Conservation (phyloP, 768 basidiomycete species). For the Exsudoporus frostii region DNA sequence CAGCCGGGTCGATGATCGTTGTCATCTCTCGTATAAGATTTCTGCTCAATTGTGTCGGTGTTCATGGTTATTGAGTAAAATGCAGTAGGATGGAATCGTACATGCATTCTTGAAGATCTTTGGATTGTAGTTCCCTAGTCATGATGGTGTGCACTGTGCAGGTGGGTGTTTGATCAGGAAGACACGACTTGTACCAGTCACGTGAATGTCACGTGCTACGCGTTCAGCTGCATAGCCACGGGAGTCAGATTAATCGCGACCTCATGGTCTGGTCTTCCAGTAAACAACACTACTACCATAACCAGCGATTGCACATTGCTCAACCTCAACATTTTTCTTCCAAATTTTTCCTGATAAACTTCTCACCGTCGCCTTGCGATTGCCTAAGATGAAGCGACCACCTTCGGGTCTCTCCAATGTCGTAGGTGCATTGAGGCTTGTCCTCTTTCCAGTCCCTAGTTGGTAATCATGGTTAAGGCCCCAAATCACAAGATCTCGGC, state of each 20-base stretch:
- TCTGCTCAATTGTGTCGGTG: slow-evolving; percentile 35
- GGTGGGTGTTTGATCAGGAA: not conserved
- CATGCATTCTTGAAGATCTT: slow-evolving; percentile 36
- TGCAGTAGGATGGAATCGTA: slow-evolving; percentile 5
- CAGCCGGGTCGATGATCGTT: slow-evolving; percentile 72
- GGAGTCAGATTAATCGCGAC: not conserved
- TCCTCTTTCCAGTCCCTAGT: slow-evolving; percentile 70
- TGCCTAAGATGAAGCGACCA: slow-evolving; percentile 57
- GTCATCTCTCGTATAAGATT: slow-evolving; percentile 69
- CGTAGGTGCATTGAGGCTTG: slow-evolving; percentile 53
- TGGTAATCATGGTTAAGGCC: slow-evolving; percentile 73
- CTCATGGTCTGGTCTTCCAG: slow-evolving; percentile 51
- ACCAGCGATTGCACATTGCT: slow-evolving; percentile 64
- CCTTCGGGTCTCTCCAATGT: slow-evolving; percentile 50
- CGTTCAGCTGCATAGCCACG: not conserved
- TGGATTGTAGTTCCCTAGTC: slow-evolving; percentile 31
- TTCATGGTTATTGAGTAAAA: not conserved
- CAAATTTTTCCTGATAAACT: slow-evolving; percentile 61
- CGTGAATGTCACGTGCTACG: slow-evolving; percentile 21
- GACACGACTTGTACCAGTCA: not conserved
- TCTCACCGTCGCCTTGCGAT: slow-evolving; percentile 48
- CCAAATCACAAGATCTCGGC: slow-evolving; percentile 70
- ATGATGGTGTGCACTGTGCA: slow-evolving; percentile 8
- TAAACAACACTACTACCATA: slow-evolving; percentile 63
- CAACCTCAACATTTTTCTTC: slow-evolving; percentile 57